Evolutionary conservation across 73 alveolate species (phyloP), one percentile per base, ranked within the genome.

Genomic region (Symbiodinium pilosum): DNA sequence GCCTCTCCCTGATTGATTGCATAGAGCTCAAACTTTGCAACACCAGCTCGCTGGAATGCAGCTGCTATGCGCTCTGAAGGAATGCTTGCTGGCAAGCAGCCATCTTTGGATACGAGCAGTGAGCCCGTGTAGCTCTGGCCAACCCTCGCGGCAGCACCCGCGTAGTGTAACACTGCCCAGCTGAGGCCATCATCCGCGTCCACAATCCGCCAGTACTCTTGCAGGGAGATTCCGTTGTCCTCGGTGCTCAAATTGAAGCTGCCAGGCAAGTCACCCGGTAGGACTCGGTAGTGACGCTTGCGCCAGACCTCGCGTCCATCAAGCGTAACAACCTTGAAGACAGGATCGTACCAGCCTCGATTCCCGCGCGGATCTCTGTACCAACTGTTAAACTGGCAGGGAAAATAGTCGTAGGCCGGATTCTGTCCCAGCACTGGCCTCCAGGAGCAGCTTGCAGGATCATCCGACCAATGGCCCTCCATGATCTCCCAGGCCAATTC

Each of bases 81-180:
- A 64, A 64, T 64, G 30, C 18, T 38, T 9, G 24, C 81, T 14
- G 81, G 81, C 81, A 64, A 38, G 30, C 81, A 28, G 81, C 98
- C 92, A 28, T 71, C 83, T 32, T 36, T 44, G 85, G 84, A 73
- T 24, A 93, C 84, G 85, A 93, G 68, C 83, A 93, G 84, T 16
- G 85, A 47, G 21, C 98, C 98, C n/a, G 98, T 81, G 43, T 93
- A 93, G 93, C 98, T 93, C 64, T 93, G 98, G 68, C 98, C 98
- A 28, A 93, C 98, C 3, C 93, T 42, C 41, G 28, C 12, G 40
- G 98, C 98, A 5, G 98, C 98, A 30, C 98, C 98, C 26, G 98
- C 98, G 43, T 93, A 93, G 69, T 93, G 98, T 43, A 93, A 21
- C 28, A 93, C 98, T 20, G 98, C 93, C 98, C 98, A 93, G 43